Conservation (phyloP, 306 rosid genomes). For the Comarum palustre region DNA sequence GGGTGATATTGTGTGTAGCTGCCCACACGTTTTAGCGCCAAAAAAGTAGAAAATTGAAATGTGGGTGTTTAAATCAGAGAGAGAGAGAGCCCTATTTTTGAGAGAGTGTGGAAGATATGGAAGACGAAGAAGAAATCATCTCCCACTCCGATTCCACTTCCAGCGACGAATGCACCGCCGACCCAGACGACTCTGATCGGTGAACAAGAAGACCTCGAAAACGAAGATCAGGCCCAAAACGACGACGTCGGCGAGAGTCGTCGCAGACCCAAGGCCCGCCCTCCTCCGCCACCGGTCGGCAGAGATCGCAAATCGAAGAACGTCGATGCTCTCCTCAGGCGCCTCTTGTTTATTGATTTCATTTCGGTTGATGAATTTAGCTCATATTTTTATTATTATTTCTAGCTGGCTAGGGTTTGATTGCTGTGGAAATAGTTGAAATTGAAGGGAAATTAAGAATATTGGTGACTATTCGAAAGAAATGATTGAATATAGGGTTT, state of each 20-base stretch:
- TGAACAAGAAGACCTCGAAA: conserved; percentile 3
- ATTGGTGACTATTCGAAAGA: neutral
- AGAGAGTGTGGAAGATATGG: conserved; percentile 30
- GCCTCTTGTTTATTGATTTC: neutral
- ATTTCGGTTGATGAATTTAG: neutral
- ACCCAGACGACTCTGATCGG: conserved; percentile 21
- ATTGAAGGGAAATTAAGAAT: neutral
- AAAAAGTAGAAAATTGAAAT: neutral
- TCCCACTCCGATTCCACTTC: conserved; percentile 44
- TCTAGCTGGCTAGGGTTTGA: neutral
- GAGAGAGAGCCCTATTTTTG: neutral
- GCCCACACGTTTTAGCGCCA: conserved; percentile 7
- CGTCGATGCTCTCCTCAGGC: conserved; percentile 83
- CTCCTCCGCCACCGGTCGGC: conserved; percentile 12
- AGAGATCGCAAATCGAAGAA: conserved; percentile 67
- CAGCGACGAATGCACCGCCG: conserved; percentile 39
- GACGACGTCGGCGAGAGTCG: neutral
- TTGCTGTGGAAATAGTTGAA: conserved; percentile 3
- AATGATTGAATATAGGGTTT: neutral
- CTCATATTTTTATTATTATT: neutral
- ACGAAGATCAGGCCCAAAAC: conserved; percentile 10
- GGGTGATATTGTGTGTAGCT: neutral
- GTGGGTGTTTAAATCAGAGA: neutral
- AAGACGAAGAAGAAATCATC: conserved; percentile 43
- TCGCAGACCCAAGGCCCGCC: conserved; percentile 1